Percentiles rank a stretch among this genome's conserved stretches.
phyloP scores from a whole-genome alignment of 1,284 basidiomycete genomes.

The Fomitopsis schrenkii region DNA sequence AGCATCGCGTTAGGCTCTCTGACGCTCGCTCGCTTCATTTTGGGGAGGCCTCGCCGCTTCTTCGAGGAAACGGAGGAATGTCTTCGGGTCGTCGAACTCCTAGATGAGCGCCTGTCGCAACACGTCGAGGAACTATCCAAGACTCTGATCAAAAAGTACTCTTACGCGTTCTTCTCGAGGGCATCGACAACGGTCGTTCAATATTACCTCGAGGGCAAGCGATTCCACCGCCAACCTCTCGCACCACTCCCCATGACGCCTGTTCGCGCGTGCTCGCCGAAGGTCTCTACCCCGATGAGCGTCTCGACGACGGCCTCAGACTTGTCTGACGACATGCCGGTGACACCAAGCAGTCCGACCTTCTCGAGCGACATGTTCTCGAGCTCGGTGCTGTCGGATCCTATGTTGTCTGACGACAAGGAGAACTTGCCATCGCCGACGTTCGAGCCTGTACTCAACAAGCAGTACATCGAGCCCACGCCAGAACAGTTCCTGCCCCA shows the following conservation, averaged over 20 bases:
- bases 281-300: slow-evolving; percentile 69
- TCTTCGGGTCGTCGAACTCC: slow-evolving; percentile 74
- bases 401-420: slow-evolving; percentile 62
- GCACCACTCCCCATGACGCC: slow-evolving; percentile 67
- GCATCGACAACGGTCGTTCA: slow-evolving; percentile 91
- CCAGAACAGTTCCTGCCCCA: slow-evolving; percentile 76
- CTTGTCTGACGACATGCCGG: slow-evolving; percentile 75
- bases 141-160: slow-evolving; percentile 96
- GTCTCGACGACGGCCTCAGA: slow-evolving; percentile 69
- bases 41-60: slow-evolving; percentile 69
- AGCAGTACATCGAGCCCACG: slow-evolving; percentile 58
- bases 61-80: slow-evolving; percentile 80
- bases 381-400: slow-evolving; percentile 24
- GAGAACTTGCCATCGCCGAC: slow-evolving; percentile 61
- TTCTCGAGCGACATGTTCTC: slow-evolving; percentile 44
- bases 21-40: slow-evolving; percentile 85
- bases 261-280: slow-evolving; percentile 49
- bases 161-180: slow-evolving; percentile 91
- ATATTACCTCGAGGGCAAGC: slow-evolving; percentile 82
- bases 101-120: slow-evolving; percentile 84
- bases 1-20: slow-evolving; percentile 86
- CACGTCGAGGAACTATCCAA: slow-evolving; percentile 89
- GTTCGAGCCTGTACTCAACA: slow-evolving; percentile 69
- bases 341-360: slow-evolving; percentile 69
- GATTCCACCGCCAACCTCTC: slow-evolving; percentile 52